Evolutionary conservation across 2,329 filamentous ascomycete genomes (phyloP).

Genomic region (Colletotrichum siamense): DNA sequence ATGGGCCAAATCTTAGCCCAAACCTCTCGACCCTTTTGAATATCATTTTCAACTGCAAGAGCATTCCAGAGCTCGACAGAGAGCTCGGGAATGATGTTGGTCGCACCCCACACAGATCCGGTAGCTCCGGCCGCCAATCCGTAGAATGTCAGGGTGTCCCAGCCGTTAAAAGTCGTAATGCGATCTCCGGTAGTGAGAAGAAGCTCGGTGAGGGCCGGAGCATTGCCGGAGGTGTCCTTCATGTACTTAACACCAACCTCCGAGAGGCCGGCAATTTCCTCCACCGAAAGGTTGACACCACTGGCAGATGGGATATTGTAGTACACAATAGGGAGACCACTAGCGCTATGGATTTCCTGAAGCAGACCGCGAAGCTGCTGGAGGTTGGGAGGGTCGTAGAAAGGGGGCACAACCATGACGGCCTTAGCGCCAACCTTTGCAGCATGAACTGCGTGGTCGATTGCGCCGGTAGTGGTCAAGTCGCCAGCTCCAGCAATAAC

Average conservation of each 20-base stretch:
- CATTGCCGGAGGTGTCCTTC: slow-evolving; percentile 59
- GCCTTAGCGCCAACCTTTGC: slow-evolving; percentile 43
- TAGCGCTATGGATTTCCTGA: slow-evolving; percentile 42
- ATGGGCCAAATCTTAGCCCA: slow-evolving; percentile 55
- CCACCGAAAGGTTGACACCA: slow-evolving; percentile 44
- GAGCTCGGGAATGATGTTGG: slow-evolving; percentile 55
- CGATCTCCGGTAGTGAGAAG: slow-evolving; percentile 42
- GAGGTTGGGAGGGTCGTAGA: slow-evolving; percentile 51
- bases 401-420: slow-evolving; percentile 55
- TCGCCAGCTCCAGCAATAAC: slow-evolving; percentile 50
- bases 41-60: slow-evolving; percentile 44
- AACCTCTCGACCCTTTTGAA: slow-evolving; percentile 47
- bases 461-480: slow-evolving; percentile 41
- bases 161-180: slow-evolving; percentile 57
- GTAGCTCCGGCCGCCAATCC: slow-evolving; percentile 54
- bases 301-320: slow-evolving; percentile 57
- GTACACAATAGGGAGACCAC: slow-evolving; percentile 50
- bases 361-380: slow-evolving; percentile 44
- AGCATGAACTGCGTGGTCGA: slow-evolving; percentile 48
- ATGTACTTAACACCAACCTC: slow-evolving; percentile 53
- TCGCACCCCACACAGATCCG: slow-evolving; percentile 55
- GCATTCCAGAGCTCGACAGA: slow-evolving; percentile 53
- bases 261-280: slow-evolving; percentile 46
- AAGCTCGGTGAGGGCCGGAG: slow-evolving; percentile 52
- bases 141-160: slow-evolving; percentile 60